Conservation (phyloP, 1,139 yeast genomes). For the Scheffersomyces cryptocercus region DNA sequence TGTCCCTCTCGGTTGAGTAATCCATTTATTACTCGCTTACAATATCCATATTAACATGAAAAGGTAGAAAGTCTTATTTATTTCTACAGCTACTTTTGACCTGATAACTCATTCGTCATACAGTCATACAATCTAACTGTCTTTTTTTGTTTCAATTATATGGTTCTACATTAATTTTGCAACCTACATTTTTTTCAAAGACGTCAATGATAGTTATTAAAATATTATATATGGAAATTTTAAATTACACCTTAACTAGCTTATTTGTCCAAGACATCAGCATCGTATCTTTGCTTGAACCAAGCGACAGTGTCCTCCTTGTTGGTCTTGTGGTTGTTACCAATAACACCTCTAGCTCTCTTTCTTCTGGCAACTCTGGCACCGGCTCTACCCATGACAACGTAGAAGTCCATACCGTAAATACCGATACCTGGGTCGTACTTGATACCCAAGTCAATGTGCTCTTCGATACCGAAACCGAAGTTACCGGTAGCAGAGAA, state of each 20-base stretch:
- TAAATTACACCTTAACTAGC: conserved; percentile 12
- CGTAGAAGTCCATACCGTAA: conserved; percentile 99
- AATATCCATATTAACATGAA: too few species aligned
- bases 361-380: conserved; percentile 99
- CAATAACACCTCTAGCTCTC: conserved; percentile 88
- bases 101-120: not conserved
- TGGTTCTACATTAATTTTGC: conserved; percentile 1
- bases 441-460: conserved; percentile 99
- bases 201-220: not conserved
- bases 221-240: not conserved
- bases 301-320: conserved; percentile 95
- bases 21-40: too few species aligned
- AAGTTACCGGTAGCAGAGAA: conserved; percentile 99
- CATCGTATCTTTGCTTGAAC: conserved; percentile 99
- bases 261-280: conserved; percentile 90
- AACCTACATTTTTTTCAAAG: conserved; percentile 1
- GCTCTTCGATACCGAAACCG: conserved; percentile 99
- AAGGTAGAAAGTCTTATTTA: too few species aligned
- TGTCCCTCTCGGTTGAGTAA: too few species aligned
- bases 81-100: too few species aligned
- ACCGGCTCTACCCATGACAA: conserved; percentile 99
- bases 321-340: conserved; percentile 89
- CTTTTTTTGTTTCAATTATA: not conserved
- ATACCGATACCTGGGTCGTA: conserved; percentile 99
- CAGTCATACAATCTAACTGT: not conserved